Percentiles rank a stretch among this genome's conserved stretches.
Evolutionary conservation across 768 basidiomycete genomes (phyloP).

Genomic region (Trametes villosa): DNA sequence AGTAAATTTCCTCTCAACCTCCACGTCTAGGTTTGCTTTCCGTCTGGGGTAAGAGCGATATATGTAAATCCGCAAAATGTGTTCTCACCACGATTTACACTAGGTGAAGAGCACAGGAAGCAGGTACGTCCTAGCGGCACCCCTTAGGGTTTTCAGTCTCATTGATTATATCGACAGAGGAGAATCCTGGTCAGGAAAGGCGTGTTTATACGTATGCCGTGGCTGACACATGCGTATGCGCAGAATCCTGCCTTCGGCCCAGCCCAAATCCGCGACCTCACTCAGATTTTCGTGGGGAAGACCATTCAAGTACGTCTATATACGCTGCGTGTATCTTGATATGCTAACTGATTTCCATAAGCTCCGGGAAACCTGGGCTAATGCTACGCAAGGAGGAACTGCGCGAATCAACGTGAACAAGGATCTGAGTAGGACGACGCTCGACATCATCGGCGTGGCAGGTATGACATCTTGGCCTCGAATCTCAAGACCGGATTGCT

Average conservation of each 20-base stretch:
- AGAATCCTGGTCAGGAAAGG: neutral
- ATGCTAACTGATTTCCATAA: neutral
- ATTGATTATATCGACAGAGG: neutral
- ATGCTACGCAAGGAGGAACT: conserved; percentile 6
- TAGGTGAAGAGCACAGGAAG: neutral
- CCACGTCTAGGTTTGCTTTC: neutral
- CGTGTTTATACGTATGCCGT: neutral
- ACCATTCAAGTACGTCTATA: conserved; percentile 45
- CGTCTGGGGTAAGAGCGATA: neutral
- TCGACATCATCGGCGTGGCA: conserved; percentile 47
- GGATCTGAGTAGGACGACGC: conserved; percentile 40
- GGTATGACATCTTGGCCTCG: conserved; percentile 26
- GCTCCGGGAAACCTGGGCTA: conserved; percentile 16
- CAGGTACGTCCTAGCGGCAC: neutral
- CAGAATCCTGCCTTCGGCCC: conserved; percentile 72
- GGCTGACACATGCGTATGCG: neutral
- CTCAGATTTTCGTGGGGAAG: conserved; percentile 60
- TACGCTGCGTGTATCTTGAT: neutral
- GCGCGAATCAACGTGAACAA: conserved; percentile 35
- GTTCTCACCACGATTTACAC: too few species aligned
- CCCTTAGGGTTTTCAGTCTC: neutral
- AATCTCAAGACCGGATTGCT: neutral
- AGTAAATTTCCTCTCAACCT: neutral
- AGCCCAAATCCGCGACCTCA: conserved; percentile 59
- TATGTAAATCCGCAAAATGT: neutral